Conservation (phyloP, 495 filamentous ascomycete species). For the Penicillium lagena region DNA sequence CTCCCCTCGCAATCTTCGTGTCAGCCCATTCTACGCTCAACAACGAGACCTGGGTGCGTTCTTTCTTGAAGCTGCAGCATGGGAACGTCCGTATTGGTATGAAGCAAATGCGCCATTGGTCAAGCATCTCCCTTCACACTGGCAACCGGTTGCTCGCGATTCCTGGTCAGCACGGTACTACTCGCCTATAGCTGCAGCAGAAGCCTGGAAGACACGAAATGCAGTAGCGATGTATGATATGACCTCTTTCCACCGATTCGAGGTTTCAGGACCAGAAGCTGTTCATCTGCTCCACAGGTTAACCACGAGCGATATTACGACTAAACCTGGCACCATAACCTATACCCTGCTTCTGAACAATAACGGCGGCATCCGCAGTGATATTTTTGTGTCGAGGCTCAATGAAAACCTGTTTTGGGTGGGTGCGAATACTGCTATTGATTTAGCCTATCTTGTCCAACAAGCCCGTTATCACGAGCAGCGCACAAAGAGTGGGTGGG, state of each 20-base stretch:
- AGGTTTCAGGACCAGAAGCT: conserved; percentile 41
- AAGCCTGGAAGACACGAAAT: conserved; percentile 48
- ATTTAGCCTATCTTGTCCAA: conserved; percentile 36
- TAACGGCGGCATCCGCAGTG: conserved; percentile 32
- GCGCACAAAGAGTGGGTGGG: conserved; percentile 16
- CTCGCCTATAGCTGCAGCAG: conserved; percentile 42
- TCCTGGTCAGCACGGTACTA: conserved; percentile 38
- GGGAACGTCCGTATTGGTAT: conserved; percentile 48
- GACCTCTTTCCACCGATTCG: conserved; percentile 44
- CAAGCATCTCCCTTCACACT: conserved; percentile 31
- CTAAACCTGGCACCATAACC: conserved; percentile 28
- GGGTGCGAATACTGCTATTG: conserved; percentile 36
- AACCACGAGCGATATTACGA: conserved; percentile 34
- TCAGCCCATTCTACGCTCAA: conserved; percentile 38
- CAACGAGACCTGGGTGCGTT: conserved; percentile 41
- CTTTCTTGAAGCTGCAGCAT: conserved; percentile 42
- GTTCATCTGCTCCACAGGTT: conserved; percentile 35
- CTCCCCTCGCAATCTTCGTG: conserved; percentile 40
- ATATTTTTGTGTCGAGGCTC: conserved; percentile 35
- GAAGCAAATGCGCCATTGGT: conserved; percentile 38
- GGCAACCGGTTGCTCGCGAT: conserved; percentile 39
- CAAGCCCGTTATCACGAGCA: conserved; percentile 31
- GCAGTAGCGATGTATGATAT: conserved; percentile 49
- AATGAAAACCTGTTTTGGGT: conserved; percentile 35
- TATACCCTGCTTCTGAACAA: conserved; percentile 40